Evolutionary conservation across 1,139 yeast genomes (phyloP).

Genomic region (Wickerhamomyces sp.): DNA sequence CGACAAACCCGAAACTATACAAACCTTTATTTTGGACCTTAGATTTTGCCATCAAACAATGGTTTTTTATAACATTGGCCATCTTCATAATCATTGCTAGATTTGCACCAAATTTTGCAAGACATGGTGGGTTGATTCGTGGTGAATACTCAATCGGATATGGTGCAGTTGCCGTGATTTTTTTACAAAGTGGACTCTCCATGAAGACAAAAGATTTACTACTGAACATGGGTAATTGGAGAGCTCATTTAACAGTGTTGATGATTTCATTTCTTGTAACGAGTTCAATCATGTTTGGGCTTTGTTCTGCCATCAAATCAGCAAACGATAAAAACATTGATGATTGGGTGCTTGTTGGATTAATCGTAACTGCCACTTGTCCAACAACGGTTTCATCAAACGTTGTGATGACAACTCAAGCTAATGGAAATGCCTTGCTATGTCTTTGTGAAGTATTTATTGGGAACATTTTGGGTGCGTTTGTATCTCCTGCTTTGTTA

Average conservation of each 20-base stretch:
- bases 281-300: constrained; percentile 68
- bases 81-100: constrained; percentile 70
- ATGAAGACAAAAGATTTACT: constrained; percentile 61
- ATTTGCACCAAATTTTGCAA: constrained; percentile 75
- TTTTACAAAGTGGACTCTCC: constrained; percentile 73
- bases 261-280: constrained; percentile 69
- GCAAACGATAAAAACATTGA: constrained; percentile 56
- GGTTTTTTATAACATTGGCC: constrained; percentile 76
- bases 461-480: constrained; percentile 82
- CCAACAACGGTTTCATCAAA: constrained; percentile 91
- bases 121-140: constrained; percentile 71
- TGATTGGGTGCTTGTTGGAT: constrained; percentile 71
- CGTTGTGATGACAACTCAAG: constrained; percentile 84
- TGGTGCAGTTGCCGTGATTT: constrained; percentile 83
- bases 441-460: constrained; percentile 81
- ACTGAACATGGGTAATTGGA: constrained; percentile 64
- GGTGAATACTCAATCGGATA: constrained; percentile 76
- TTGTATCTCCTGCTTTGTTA: constrained; percentile 76
- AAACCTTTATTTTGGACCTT: constrained; percentile 7
- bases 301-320: constrained; percentile 59
- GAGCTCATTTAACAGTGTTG: constrained; percentile 74
- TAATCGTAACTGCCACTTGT: constrained; percentile 77
- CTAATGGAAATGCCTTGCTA: constrained; percentile 74
- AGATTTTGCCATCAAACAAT: constrained; percentile 32
- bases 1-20: background rate